Evolutionary conservation across 768 basidiomycete genomes (phyloP).

Genomic region (Tulasnella sp.): DNA sequence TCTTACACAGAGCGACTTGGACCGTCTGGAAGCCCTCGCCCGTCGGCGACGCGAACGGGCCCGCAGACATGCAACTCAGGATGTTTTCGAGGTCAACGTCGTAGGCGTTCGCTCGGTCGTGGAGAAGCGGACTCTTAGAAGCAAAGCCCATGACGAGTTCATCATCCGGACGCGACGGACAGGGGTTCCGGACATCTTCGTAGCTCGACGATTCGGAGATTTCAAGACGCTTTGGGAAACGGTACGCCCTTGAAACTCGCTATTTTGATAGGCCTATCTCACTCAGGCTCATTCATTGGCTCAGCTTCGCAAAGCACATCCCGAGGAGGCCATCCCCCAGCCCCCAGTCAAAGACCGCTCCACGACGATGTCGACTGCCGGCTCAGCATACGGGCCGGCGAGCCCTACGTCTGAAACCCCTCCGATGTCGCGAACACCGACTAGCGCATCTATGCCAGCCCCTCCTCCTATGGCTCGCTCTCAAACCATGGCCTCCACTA

Average conservation of each 20-base stretch:
- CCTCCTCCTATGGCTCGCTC: conserved; percentile 39
- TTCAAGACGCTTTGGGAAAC: conserved; percentile 87
- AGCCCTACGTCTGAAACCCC: conserved; percentile 6
- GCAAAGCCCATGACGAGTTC: conserved; percentile 92
- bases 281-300: conserved; percentile 34
- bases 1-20: conserved; percentile 81
- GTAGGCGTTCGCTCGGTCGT: conserved; percentile 81
- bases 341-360: conserved; percentile 88
- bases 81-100: conserved; percentile 87
- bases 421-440: conserved; percentile 14
- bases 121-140: conserved; percentile 84
- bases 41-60: conserved; percentile 56
- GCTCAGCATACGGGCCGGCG: conserved; percentile 37
- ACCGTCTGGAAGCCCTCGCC: conserved; percentile 72
- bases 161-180: conserved; percentile 85
- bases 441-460: conserved; percentile 27
- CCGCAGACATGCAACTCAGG: conserved; percentile 51
- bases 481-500: conserved; percentile 19
- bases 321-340: conserved; percentile 74
- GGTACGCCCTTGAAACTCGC: conserved; percentile 50
- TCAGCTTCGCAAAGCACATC: conserved; percentile 84
- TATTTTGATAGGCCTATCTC: not conserved
- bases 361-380: conserved; percentile 60
- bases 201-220: conserved; percentile 93
- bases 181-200: conserved; percentile 74